Base-by-base conservation (phyloP, 306 rosid species). In the Vigna reflexopilosa region DNA sequence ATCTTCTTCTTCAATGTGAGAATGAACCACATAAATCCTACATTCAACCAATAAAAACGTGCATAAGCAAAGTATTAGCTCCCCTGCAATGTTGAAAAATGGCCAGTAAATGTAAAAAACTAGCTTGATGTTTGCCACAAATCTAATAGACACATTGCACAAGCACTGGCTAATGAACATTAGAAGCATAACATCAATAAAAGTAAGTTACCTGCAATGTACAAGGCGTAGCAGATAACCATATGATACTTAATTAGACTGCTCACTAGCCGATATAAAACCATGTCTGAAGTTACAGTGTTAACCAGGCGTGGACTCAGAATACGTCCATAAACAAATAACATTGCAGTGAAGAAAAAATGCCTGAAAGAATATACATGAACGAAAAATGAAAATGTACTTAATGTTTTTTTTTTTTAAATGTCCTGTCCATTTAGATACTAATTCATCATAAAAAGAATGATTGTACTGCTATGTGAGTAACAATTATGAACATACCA, bases 11-110 rank as follows among this genome's bases (percentile, higher is more conserved):
- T 96, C 72, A 96, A 81, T 34, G 99, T 90, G 79, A 96, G 88
- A 86, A 96, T 95, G 91, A 96, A 96, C 99, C 98, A 96, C 91
- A 96, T 93, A 85, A 96, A 96, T 80, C 99, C 99, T 96, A 90
- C 79, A 66, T 49, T 56, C 80, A 83, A 34, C 72, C 83, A 77
- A 78, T 67, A 82, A 70, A 87, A 65, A 52, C 67, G 72, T 67
- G 80, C 63, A 69, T 58, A 77, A 63, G 42, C 79, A 59, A 52
- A 77, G 72, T 78, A 62, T 62, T 38, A 86, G 72, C 50, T 72
- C 19, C 70, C 64, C 59, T 19, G 24, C 59, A 59, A 42, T 55
- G 57, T 73, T 58, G 57, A 56, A 49, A 80, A 66, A 64, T 72
- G 45, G 14, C 67, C 24, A 52, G 67, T 48, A 76, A 73, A 30